Evolutionary conservation across 768 basidiomycete genomes (phyloP).

Genomic region (Trametes sanguinea): DNA sequence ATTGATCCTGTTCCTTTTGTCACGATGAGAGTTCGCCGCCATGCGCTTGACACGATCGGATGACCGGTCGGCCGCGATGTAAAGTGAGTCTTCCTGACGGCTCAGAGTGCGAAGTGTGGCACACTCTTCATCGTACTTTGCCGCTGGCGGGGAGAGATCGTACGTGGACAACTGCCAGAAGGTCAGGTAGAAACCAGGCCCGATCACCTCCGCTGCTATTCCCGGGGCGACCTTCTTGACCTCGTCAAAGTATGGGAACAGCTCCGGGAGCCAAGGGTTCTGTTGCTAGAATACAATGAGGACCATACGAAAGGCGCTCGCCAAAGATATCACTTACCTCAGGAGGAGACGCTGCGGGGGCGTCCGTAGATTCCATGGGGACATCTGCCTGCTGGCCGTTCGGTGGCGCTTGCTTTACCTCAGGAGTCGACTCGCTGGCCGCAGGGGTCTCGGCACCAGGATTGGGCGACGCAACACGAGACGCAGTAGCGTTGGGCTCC

Average conservation of each 20-base stretch:
- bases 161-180: conserved; percentile 97
- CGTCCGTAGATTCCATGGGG: conserved; percentile 12
- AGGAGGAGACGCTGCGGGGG: not conserved
- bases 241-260: conserved; percentile 73
- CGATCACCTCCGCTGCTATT: conserved; percentile 63
- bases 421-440: conserved; percentile 31
- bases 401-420: conserved; percentile 22
- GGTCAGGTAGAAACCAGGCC: conserved; percentile 88
- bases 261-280: conserved; percentile 81
- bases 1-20: conserved; percentile 66
- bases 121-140: conserved; percentile 80
- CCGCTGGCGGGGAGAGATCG: conserved; percentile 77
- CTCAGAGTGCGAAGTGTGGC: conserved; percentile 59
- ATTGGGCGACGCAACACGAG: conserved; percentile 66
- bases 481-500: conserved; percentile 56
- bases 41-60: conserved; percentile 61
- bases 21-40: conserved; percentile 58
- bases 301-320: not conserved
- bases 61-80: conserved; percentile 69
- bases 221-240: conserved; percentile 71
- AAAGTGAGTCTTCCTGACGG: conserved; percentile 67
- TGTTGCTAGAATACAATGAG: conserved; percentile 30
- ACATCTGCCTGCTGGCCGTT: conserved; percentile 29
- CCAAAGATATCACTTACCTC: conserved; percentile 8
- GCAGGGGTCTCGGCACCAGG: conserved; percentile 27